Base-by-base conservation (phyloP, 2,329 filamentous ascomycete genomes). In the Diplodia sapinea region DNA sequence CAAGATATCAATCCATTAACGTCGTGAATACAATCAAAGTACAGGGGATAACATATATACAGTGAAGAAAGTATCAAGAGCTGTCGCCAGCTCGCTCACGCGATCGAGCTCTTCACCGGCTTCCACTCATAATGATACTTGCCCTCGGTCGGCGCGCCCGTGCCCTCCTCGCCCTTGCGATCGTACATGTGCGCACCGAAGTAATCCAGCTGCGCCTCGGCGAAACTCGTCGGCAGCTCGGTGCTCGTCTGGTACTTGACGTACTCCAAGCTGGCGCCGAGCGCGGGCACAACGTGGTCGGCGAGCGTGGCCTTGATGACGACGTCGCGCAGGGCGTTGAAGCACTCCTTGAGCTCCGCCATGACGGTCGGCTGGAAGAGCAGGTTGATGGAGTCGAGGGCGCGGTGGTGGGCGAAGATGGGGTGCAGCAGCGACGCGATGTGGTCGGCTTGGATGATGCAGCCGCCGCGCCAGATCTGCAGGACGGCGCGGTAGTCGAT, bases 171-270 rank as follows among this genome's bases (percentile, higher is more conserved):
- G 1, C 82, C 82, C 70, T 84, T 84, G 69, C 83, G 80, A 73
- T 91, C 87, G 74, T 86, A 91, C 79, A 85, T 86, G 75, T 91
- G 89, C 47, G 84, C 83, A 0, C 89, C 89, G 74, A 92, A 92
- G 73, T 88, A 91, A 73, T 91, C 89, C 75, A 92, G 79, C 79
- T 92, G 84, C 0, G 89, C 89, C 77, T 91, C 89, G 79, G 89
- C 88, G 73, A 92, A 91, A 67, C 85, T 84, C 4, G 88, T 91
- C 0, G 89, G 89, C 38, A 92, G 75, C 68, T 84, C 83, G 3
- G 83, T 85, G 17, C 85, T 85, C 1, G 83, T 85, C 33, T 82
- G 82, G 65, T 89, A 89, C 77, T 92, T 91, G 72, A 89, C 78
- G 72, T 89, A 91, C 71, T 91, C 89, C 65, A 92, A 73, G 1